These are phyloP conservation scores for Penicillium sp. DNA, from an alignment of 2,329 filamentous ascomycete genomes.

Conservation along the genomic window DNA sequence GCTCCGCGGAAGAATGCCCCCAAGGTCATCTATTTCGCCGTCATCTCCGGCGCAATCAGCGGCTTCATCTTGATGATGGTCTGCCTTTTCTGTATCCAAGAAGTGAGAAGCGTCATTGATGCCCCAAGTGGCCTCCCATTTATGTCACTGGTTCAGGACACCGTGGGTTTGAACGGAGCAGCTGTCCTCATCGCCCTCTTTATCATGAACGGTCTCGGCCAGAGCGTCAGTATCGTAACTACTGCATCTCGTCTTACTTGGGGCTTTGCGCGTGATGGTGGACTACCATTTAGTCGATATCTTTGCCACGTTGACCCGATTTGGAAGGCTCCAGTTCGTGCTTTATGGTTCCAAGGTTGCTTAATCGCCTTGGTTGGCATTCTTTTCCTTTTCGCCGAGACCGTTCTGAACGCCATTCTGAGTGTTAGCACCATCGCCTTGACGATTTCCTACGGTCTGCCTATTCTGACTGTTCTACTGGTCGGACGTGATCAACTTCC, in stretches of 20 bases:
- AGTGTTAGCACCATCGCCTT: constrained; percentile 61
- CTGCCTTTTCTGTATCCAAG: constrained; percentile 56
- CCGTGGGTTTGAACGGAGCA: constrained; percentile 44
- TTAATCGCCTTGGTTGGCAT: constrained; percentile 55
- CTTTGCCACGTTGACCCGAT: constrained; percentile 48
- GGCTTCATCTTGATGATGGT: constrained; percentile 58
- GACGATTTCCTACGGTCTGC: constrained; percentile 57
- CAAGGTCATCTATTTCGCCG: constrained; percentile 57
- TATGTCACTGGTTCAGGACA: constrained; percentile 50
- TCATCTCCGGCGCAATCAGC: constrained; percentile 51
- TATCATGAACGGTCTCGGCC: constrained; percentile 59
- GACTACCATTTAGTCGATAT: constrained; percentile 50
- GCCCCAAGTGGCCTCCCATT: constrained; percentile 49
- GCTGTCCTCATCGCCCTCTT: constrained; percentile 58
- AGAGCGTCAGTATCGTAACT: constrained; percentile 57
- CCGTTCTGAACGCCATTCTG: constrained; percentile 58
- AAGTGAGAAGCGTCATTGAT: constrained; percentile 47
- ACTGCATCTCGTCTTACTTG: constrained; percentile 58
- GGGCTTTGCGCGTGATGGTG: constrained; percentile 59
- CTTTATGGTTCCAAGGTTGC: constrained; percentile 56
- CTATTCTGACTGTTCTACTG: constrained; percentile 53
- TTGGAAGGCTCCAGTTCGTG: constrained; percentile 58
- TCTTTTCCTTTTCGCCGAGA: constrained; percentile 59
- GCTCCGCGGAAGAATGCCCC: constrained; percentile 56
- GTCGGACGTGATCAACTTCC: constrained; percentile 59